Percentiles rank a stretch among this genome's conserved stretches.
phyloP scores from a whole-genome alignment of 2,329 filamentous ascomycete genomes.

The Aspergillus hortae region DNA sequence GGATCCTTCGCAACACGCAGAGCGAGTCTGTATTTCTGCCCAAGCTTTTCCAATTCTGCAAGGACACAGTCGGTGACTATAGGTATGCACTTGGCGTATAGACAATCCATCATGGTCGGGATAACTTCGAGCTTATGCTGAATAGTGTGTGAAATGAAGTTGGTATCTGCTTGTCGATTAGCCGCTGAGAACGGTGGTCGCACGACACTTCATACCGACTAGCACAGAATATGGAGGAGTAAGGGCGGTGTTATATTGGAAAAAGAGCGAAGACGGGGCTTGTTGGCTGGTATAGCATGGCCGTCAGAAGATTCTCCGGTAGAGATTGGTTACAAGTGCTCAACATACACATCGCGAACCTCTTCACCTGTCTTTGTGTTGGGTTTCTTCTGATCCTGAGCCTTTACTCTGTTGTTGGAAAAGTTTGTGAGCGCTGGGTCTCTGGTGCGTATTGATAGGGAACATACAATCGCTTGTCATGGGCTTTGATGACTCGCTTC shows the following conservation, averaged over 20 bases:
- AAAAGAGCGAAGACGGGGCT: constrained; percentile 79
- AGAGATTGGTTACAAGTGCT: neutral
- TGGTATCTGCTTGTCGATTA: constrained; percentile 55
- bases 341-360: neutral
- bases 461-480: neutral
- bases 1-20: constrained; percentile 84
- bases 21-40: constrained; percentile 82
- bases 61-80: constrained; percentile 82
- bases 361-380: neutral
- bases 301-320: neutral
- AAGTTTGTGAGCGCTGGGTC: neutral
- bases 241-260: constrained; percentile 81
- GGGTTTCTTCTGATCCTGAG: constrained; percentile 18
- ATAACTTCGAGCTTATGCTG: constrained; percentile 85
- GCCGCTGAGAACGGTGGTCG: neutral
- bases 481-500: neutral
- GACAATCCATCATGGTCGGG: constrained; percentile 86
- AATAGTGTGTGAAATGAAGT: constrained; percentile 87
- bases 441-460: neutral
- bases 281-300: neutral
- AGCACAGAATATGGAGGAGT: constrained; percentile 78
- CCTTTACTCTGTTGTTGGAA: constrained; percentile 1
- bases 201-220: constrained; percentile 45
- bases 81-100: constrained; percentile 87
- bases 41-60: constrained; percentile 85